Conservation (phyloP, 306 rosid genomes). For the Cicer judaicum region DNA sequence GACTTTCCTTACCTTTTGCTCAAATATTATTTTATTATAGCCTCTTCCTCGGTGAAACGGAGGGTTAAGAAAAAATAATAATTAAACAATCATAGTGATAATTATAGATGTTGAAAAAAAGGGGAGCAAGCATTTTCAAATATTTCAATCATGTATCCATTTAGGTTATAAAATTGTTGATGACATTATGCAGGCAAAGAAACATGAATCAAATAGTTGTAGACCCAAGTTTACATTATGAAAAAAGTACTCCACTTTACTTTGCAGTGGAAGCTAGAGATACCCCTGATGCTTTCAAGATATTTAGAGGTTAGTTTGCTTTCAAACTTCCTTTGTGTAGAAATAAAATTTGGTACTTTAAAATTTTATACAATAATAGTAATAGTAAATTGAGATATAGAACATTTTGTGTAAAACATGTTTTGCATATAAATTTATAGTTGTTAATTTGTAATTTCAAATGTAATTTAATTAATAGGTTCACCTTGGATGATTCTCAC, state of each 20-base stretch:
- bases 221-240: slow-evolving; percentile 63
- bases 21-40: too few species aligned
- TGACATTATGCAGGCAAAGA: slow-evolving; percentile 54
- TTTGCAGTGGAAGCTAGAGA: slow-evolving; percentile 67
- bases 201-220: slow-evolving; percentile 61
- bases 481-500: slow-evolving; percentile 74
- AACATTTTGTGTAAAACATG: too few species aligned
- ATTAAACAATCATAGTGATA: slow-evolving; percentile 3
- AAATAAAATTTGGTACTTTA: too few species aligned
- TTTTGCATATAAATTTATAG: too few species aligned
- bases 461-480: slow-evolving; percentile 49
- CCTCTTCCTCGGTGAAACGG: too few species aligned
- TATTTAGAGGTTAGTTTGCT: slow-evolving; percentile 60
- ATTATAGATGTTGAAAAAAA: neutral
- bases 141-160: slow-evolving; percentile 26
- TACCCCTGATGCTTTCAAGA: slow-evolving; percentile 64
- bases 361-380: too few species aligned
- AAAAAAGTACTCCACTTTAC: slow-evolving; percentile 55
- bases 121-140: neutral
- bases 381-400: too few species aligned
- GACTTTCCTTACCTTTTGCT: too few species aligned
- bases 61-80: too few species aligned
- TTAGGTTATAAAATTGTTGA: slow-evolving; percentile 2
- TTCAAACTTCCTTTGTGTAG: slow-evolving; percentile 3
- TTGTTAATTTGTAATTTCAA: neutral